Evolutionary conservation across 345 rosid species (phyloP).

Genomic region (Anacardium occidentale): DNA sequence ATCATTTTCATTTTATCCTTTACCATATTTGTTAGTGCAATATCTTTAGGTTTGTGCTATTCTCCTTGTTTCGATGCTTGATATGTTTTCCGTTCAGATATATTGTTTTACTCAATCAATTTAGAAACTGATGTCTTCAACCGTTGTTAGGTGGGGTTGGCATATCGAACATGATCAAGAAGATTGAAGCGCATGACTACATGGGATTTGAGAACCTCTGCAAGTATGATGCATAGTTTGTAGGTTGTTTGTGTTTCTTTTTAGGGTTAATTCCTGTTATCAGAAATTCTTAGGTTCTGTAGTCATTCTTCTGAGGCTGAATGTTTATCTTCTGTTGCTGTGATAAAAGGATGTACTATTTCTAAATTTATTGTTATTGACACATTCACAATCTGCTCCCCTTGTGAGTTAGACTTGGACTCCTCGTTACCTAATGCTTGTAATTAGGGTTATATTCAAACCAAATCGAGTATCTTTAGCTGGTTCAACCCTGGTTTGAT

Average conservation of each 20-base stretch:
- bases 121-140: neutral
- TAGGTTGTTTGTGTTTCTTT: neutral
- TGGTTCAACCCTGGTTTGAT: too few relatives aligned
- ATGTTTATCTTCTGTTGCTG: neutral
- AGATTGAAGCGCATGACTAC: conserved; percentile 25
- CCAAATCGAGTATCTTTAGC: too few relatives aligned
- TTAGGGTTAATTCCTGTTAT: neutral
- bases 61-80: neutral
- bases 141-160: conserved; percentile 35
- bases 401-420: too few relatives aligned
- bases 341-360: neutral
- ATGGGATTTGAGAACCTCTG: conserved; percentile 38
- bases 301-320: neutral
- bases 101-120: neutral
- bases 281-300: neutral
- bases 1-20: conserved; percentile 31
- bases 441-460: too few relatives aligned
- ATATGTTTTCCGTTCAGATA: neutral
- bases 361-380: neutral
- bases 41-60: conserved; percentile 23
- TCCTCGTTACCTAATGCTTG: too few relatives aligned
- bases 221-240: conserved; percentile 9
- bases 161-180: conserved; percentile 27
- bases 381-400: neutral
- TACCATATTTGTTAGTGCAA: conserved; percentile 32